phyloP scores from a whole-genome alignment of 768 basidiomycete genomes.

The Suillus cothurnatus region DNA sequence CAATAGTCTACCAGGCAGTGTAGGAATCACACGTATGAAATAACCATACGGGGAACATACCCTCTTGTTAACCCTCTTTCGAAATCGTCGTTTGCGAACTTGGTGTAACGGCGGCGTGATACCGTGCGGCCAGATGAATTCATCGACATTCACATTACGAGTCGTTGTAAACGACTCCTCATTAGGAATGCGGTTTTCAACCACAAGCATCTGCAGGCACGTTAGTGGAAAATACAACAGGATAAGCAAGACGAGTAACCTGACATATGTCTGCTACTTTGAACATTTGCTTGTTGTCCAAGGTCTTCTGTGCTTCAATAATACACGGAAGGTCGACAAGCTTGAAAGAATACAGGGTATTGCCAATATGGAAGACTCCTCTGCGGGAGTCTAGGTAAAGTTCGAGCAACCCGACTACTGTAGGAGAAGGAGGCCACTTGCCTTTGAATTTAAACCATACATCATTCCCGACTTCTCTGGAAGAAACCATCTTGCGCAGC shows the following conservation, averaged over 20 bases:
- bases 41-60: conserved; percentile 41
- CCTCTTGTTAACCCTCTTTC: conserved; percentile 83
- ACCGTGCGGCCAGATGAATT: conserved; percentile 97
- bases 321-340: conserved; percentile 95
- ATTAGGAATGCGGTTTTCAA: conserved; percentile 71
- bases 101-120: conserved; percentile 91
- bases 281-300: conserved; percentile 97
- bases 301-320: conserved; percentile 92
- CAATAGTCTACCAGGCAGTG: conserved; percentile 66
- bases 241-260: conserved; percentile 43
- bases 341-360: conserved; percentile 82
- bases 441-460: conserved; percentile 99
- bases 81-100: conserved; percentile 88
- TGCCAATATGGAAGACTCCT: conserved; percentile 86
- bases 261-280: conserved; percentile 99
- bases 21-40: background rate
- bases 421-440: conserved; percentile 28
- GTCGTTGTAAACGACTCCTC: conserved; percentile 66
- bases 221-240: conserved; percentile 18
- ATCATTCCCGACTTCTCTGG: conserved; percentile 78
- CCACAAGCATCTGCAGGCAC: conserved; percentile 79
- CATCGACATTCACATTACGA: conserved; percentile 84
- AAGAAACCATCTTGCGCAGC: conserved; percentile 77
- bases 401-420: background rate
- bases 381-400: conserved; percentile 75